Base-by-base conservation (phyloP, 75 land plant genomes). In the Adiantum capillusveneris region DNA sequence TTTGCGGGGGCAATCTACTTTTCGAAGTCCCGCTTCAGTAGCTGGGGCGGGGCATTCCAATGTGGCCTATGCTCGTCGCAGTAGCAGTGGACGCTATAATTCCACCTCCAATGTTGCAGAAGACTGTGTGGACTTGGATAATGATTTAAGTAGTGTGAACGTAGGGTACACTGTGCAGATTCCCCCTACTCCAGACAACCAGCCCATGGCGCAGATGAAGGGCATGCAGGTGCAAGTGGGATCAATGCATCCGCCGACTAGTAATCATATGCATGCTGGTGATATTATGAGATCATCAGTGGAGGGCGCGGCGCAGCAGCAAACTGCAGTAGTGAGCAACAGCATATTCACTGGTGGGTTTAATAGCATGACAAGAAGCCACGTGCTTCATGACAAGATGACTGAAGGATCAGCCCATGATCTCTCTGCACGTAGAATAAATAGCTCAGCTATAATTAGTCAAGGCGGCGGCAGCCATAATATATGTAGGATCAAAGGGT, bases 401-500 rank as follows among this genome's bases (percentile, higher is more conserved):
- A 60, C 46, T 0, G 63, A 26, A 36, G 54, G 29, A 0, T n/a
- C 29, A 30, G 63, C 29, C n/a, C 48, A 58, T 12, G 37, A 19
- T 17, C 43, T 50, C 11, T 6, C 57, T 1, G 9, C 3, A 9
- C 56, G 19, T 16, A 51, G 37, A 11, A 19, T 37, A 9, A 21
- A 2, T 12, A 19, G 68, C 64, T 78, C 75, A 44, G 60, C 75
- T 9, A 39, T 72, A 1, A 63, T 75, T 17, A 84, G 87, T 59
- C 53, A 78, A 0, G 39, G 85, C 1, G 60, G 41, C 0, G 95
- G 87, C 7, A 85, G 95, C 50, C 96, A 83, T 56, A 80, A 64
- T 0, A 83, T 76, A 51, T 84, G 80, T 30, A 76, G 88, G 87
- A 67, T 83, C 12, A 80, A 88, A 14, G 96, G 81, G 44, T 86